phyloP scores from a whole-genome alignment of 2,329 filamentous ascomycete genomes.

The Fusarium pseudograminearum region DNA sequence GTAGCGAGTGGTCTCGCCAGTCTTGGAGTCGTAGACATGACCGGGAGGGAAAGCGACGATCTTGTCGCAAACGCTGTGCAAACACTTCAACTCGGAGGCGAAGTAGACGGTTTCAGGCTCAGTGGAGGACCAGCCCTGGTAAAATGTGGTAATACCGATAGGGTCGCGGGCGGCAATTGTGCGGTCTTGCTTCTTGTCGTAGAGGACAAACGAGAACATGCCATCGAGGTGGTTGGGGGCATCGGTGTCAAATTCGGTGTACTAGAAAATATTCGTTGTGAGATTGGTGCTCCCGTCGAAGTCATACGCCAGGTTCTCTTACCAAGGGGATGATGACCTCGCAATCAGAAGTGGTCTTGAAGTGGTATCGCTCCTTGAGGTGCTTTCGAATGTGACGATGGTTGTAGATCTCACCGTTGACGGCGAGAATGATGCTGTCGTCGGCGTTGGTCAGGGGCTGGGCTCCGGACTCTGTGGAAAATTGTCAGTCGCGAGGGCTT shows the following conservation, averaged over 20 bases:
- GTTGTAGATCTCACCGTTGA: slow-evolving; percentile 99
- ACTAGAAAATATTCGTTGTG: slow-evolving; percentile 63
- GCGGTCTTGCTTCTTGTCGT: slow-evolving; percentile 94
- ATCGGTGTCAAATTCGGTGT: slow-evolving; percentile 90
- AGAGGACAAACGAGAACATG: slow-evolving; percentile 99
- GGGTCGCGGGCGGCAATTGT: slow-evolving; percentile 95
- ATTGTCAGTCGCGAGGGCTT: slow-evolving; percentile 37
- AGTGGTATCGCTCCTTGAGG: slow-evolving; percentile 86
- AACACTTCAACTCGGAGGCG: slow-evolving; percentile 94
- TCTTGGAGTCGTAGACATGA: slow-evolving; percentile 95
- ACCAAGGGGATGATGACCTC: slow-evolving; percentile 98
- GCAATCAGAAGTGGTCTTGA: slow-evolving; percentile 99
- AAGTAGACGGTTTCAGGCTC: slow-evolving; percentile 92
- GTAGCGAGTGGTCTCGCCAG: slow-evolving; percentile 85
- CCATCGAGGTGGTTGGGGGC: slow-evolving; percentile 94
- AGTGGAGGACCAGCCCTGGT: slow-evolving; percentile 89
- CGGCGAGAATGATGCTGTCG: slow-evolving; percentile 86
- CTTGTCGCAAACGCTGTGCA: slow-evolving; percentile 94
- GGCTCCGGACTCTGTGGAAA: slow-evolving; percentile 82
- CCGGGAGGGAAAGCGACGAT: slow-evolving; percentile 95
- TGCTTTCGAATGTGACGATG: slow-evolving; percentile 93
- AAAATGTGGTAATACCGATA: slow-evolving; percentile 97
- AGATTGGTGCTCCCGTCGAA: slow-evolving; percentile 20
- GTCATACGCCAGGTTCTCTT: slow-evolving; percentile 42
- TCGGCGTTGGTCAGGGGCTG: slow-evolving; percentile 96